Conservation (phyloP, 163 green algal species). For the Chlorella variabilis region DNA sequence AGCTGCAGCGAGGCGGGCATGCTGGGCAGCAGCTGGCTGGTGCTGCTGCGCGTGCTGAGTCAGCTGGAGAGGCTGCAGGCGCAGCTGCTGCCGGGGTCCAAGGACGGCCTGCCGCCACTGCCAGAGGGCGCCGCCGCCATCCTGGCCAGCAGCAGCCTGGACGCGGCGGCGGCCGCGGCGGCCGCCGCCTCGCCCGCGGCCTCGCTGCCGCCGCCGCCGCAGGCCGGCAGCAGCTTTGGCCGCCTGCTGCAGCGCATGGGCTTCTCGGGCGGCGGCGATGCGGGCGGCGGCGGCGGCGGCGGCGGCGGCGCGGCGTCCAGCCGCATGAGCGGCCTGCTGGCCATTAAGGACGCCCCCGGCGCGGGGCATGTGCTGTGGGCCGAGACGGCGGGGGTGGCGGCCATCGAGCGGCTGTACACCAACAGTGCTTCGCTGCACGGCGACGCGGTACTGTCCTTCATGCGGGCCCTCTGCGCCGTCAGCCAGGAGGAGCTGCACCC, state of each 20-base stretch:
- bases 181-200: neutral
- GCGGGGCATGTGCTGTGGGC: constrained; percentile 72
- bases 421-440: constrained; percentile 79
- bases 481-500: constrained; percentile 91
- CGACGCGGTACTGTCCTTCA: constrained; percentile 93
- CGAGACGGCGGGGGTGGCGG: constrained; percentile 52
- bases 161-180: constrained; percentile 1
- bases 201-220: constrained; percentile 25
- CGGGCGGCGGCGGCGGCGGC: neutral
- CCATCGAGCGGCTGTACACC: constrained; percentile 78
- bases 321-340: constrained; percentile 28
- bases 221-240: constrained; percentile 18
- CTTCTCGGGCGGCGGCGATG: neutral
- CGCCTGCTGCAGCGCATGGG: constrained; percentile 41
- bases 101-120: constrained; percentile 13
- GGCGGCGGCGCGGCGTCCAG: neutral
- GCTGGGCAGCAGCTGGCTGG: constrained; percentile 80
- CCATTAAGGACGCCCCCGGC: constrained; percentile 55
- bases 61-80: constrained; percentile 73
- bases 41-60: constrained; percentile 76
- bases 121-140: neutral
- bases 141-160: constrained; percentile 30
- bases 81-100: constrained; percentile 18
- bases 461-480: constrained; percentile 90
- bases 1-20: constrained; percentile 66